phyloP scores from a whole-genome alignment of 257 asterid species.

The Nicotiana obtusifolia region DNA sequence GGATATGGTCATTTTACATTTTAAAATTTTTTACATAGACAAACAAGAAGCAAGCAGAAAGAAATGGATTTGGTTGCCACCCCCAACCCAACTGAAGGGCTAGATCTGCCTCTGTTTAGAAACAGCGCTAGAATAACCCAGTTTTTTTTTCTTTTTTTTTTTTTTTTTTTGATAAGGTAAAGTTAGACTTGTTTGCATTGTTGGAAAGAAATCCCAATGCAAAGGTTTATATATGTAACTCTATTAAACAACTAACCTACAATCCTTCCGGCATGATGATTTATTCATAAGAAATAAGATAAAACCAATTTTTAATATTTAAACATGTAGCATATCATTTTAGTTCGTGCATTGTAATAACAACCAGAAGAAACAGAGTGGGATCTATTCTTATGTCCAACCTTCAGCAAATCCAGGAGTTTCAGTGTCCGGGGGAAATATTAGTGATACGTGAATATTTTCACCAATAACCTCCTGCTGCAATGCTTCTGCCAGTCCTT shows the following conservation, averaged over 20 bases:
- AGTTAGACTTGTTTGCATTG: neutral
- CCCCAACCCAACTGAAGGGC: neutral
- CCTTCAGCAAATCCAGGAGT: conserved; percentile 96
- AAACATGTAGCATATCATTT: neutral
- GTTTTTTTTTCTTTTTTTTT: too few relatives aligned
- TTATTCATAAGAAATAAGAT: neutral
- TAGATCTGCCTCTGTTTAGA: neutral
- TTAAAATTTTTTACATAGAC: neutral
- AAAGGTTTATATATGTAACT: neutral
- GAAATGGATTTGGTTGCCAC: neutral
- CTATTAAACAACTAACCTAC: neutral
- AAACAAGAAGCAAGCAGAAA: neutral
- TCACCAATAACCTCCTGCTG: conserved; percentile 82
- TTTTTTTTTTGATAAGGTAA: too few relatives aligned
- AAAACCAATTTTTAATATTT: neutral
- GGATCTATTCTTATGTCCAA: conserved; percentile 1
- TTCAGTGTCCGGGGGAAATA: conserved; percentile 96
- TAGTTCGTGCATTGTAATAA: neutral
- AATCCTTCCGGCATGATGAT: neutral
- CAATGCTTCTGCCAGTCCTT: conserved; percentile 94
- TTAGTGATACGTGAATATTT: conserved; percentile 80
- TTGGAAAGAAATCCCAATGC: neutral
- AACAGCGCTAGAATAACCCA: neutral
- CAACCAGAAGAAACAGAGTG: neutral
- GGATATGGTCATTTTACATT: neutral